Conservation (phyloP, 2,329 filamentous ascomycete genomes). For the Chrysoporthe deuterocubensis region DNA sequence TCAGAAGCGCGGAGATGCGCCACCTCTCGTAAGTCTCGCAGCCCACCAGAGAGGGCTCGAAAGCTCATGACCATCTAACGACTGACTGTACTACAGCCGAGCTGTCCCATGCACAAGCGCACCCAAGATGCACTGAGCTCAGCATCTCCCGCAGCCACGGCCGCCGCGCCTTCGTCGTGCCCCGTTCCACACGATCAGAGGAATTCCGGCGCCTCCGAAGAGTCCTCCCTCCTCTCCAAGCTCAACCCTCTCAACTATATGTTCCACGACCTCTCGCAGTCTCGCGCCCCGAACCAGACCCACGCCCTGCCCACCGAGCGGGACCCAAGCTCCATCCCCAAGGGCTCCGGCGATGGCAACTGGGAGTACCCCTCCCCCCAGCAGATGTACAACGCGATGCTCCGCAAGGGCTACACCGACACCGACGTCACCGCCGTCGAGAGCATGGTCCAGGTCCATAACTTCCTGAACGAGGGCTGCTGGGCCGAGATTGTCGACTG, state of each 20-base stretch:
- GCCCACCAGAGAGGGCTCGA: neutral
- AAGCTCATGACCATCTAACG: neutral
- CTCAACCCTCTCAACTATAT: constrained; percentile 88
- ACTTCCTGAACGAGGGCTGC: constrained; percentile 96
- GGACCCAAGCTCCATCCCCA: constrained; percentile 89
- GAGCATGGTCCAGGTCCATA: constrained; percentile 96
- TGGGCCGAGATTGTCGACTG: constrained; percentile 95
- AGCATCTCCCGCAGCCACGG: constrained; percentile 30
- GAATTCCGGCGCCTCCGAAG: constrained; percentile 26
- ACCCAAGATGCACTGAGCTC: constrained; percentile 52
- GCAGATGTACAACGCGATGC: constrained; percentile 98
- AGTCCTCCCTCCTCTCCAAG: constrained; percentile 56
- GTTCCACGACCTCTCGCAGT: constrained; percentile 85
- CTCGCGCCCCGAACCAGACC: constrained; percentile 73
- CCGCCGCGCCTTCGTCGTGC: constrained; percentile 45
- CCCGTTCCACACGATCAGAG: constrained; percentile 49
- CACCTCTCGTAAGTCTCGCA: constrained; percentile 45
- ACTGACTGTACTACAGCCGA: constrained; percentile 45
- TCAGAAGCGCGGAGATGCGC: constrained; percentile 34
- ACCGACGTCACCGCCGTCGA: constrained; percentile 93
- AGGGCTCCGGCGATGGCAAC: constrained; percentile 74
- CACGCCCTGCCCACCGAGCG: constrained; percentile 77
- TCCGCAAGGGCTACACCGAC: constrained; percentile 94
- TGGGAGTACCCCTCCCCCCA: constrained; percentile 99
- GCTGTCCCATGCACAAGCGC: constrained; percentile 63